phyloP scores from a whole-genome alignment of 768 basidiomycete genomes.

The Lentinula raphanica region DNA sequence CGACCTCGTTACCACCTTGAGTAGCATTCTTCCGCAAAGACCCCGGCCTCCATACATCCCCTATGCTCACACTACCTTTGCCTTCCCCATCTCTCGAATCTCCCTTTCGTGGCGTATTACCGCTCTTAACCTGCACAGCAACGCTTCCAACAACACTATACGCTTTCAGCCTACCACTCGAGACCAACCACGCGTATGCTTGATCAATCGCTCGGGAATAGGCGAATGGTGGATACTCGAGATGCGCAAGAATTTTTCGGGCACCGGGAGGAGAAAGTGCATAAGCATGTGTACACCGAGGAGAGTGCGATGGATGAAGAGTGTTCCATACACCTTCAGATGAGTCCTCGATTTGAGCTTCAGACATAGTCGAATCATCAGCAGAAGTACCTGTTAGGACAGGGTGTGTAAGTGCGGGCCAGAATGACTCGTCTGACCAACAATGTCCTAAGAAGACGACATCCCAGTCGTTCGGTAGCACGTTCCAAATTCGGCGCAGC shows the following conservation, averaged over 20 bases:
- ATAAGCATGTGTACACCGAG: conserved; percentile 75
- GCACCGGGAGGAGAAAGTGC: conserved; percentile 57
- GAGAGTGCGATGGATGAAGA: conserved; percentile 54
- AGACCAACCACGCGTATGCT: conserved; percentile 63
- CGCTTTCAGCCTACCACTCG: conserved; percentile 46
- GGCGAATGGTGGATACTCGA: conserved; percentile 62
- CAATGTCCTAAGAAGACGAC: conserved; percentile 75
- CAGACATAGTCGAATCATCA: conserved; percentile 9
- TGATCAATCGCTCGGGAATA: conserved; percentile 77
- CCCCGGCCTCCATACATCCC: not conserved
- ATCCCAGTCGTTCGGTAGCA: conserved; percentile 62
- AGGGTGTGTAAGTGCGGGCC: conserved; percentile 29
- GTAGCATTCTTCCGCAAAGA: not conserved
- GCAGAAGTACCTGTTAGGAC: too few species aligned
- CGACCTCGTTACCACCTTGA: not conserved
- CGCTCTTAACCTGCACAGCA: conserved; percentile 58
- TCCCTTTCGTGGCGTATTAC: conserved; percentile 23
- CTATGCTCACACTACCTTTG: not conserved
- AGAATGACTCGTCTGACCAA: conserved; percentile 64
- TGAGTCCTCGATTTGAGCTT: not conserved
- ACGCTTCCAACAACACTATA: conserved; percentile 68
- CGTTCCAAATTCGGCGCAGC: conserved; percentile 37
- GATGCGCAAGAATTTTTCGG: conserved; percentile 50
- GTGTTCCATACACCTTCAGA: conserved; percentile 13
- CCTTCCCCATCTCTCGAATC: conserved; percentile 12